These are phyloP conservation scores for Leucosporidium scottii DNA, from an alignment of 768 basidiomycete genomes.

Conservation along the genomic window DNA sequence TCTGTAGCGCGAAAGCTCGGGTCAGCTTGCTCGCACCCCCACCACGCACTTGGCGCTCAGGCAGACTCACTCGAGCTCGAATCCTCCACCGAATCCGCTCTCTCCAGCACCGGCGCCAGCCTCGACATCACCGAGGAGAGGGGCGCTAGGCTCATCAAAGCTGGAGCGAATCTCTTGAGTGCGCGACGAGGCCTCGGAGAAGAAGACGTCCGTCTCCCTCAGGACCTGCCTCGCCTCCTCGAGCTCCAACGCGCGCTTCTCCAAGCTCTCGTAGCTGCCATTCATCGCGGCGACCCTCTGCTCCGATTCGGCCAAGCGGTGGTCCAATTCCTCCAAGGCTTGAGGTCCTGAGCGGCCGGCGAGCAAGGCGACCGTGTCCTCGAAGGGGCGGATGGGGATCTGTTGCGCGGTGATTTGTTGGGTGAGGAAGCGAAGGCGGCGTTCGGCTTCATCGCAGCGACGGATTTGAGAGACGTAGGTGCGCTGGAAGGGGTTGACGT, in stretches of 20 bases:
- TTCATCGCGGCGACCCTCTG: constrained; percentile 80
- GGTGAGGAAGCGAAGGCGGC: constrained; percentile 82
- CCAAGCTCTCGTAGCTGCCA: constrained; percentile 77
- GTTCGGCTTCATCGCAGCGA: constrained; percentile 75
- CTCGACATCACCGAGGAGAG: constrained; percentile 78
- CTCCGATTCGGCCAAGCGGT: constrained; percentile 80
- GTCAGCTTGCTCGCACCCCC: not conserved
- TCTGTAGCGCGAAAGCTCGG: constrained; percentile 43
- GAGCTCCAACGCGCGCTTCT: constrained; percentile 75
- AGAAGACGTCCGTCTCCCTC: constrained; percentile 91
- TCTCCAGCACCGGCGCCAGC: constrained; percentile 57
- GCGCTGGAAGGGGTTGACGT: constrained; percentile 94
- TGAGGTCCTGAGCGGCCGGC: constrained; percentile 89
- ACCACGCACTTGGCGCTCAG: not conserved
- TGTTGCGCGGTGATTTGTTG: constrained; percentile 79
- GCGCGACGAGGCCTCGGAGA: constrained; percentile 50
- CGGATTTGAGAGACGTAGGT: constrained; percentile 95
- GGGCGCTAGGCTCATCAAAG: constrained; percentile 84
- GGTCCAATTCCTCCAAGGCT: constrained; percentile 86
- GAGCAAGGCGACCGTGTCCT: constrained; percentile 76
- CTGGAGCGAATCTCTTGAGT: constrained; percentile 75
- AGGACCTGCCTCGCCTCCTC: constrained; percentile 91
- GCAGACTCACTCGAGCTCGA: constrained; percentile 74
- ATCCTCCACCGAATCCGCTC: constrained; percentile 39
- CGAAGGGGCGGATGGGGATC: constrained; percentile 72